phyloP scores from a whole-genome alignment of 495 filamentous ascomycete species.

The Pyrenopolyporus hunteri region DNA sequence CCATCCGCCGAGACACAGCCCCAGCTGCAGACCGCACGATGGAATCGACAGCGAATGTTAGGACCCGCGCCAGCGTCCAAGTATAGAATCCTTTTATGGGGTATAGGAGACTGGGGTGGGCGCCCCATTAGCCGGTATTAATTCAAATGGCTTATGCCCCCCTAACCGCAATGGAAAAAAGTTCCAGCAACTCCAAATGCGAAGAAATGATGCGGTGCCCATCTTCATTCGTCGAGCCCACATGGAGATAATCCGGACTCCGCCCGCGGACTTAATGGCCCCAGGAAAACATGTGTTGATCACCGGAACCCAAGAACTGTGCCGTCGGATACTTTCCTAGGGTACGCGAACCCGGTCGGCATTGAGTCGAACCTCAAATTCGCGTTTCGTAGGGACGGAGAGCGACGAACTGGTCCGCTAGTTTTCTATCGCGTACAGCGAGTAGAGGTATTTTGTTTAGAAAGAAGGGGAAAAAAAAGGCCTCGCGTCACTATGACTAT shows the following conservation, averaged over 20 bases:
- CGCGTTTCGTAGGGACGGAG: no score
- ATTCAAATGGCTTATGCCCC: no score
- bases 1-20: conserved; percentile 13
- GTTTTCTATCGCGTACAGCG: conserved; percentile 11
- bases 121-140: no score
- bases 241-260: no score
- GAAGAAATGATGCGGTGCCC: background rate
- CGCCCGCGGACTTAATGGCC: background rate
- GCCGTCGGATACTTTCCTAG: background rate
- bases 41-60: conserved; percentile 4
- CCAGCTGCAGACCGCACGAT: conserved; percentile 6
- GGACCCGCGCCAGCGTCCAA: conserved; percentile 8
- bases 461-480: background rate
- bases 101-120: no score
- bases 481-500: conserved; percentile 12
- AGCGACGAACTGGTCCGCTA: background rate
- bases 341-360: background rate
- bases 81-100: conserved; percentile 5
- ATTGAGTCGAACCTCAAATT: background rate
- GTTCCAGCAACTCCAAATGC: no score
- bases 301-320: conserved; percentile 1
- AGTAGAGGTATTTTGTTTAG: background rate
- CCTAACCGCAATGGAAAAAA: no score
- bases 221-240: no score
- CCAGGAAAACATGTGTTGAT: background rate